A percentile compares a stretch with the other conserved stretches of the same genome.
These are phyloP conservation scores for Hortiboletus rubellus DNA, from an alignment of 1,284 basidiomycete genomes.

Conservation along the genomic window DNA sequence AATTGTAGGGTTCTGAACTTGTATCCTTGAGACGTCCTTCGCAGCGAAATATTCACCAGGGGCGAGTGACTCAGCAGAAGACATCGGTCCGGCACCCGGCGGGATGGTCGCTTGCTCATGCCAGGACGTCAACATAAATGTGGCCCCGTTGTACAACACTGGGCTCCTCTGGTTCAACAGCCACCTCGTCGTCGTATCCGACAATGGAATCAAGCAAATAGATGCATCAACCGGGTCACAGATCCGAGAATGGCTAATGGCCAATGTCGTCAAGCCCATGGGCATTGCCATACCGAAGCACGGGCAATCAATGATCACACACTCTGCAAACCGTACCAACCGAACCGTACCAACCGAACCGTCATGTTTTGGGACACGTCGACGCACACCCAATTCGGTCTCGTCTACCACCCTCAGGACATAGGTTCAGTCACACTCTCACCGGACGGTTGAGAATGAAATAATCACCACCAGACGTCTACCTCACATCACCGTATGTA, in stretches of 20 bases:
- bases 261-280: not conserved
- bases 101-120: not conserved
- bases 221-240: not conserved
- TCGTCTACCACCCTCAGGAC: not conserved
- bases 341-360: not conserved
- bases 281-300: not conserved
- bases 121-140: not conserved
- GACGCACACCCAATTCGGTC: not conserved
- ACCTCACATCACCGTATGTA: too few species aligned
- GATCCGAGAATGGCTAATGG: not conserved
- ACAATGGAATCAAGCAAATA: not conserved
- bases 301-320: not conserved
- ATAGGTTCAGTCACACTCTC: not conserved
- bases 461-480: too few species aligned
- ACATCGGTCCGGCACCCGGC: not conserved
- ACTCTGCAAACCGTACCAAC: not conserved
- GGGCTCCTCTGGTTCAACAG: too few species aligned
- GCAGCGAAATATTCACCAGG: too few species aligned
- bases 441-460: too few species aligned
- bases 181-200: not conserved
- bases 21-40: too few species aligned
- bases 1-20: too few species aligned
- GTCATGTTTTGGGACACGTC: not conserved
- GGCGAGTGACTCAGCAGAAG: not conserved
- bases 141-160: not conserved